Evolutionary conservation across 129 eudicot genomes (phyloP).

Genomic region (Gnaphalium uliginosum): DNA sequence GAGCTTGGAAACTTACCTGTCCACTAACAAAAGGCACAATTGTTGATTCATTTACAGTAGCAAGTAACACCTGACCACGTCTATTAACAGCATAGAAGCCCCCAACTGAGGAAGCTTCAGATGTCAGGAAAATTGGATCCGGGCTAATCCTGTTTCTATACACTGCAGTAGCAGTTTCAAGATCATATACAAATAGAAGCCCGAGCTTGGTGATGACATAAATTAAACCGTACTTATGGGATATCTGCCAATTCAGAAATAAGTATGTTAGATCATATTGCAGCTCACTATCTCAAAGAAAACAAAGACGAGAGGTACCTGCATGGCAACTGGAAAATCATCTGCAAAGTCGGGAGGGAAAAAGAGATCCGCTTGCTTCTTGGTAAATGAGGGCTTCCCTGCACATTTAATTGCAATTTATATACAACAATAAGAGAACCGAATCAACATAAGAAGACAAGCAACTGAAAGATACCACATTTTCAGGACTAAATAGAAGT

Average conservation of each 20-base stretch:
- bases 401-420: constrained; percentile 26
- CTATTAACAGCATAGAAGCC: constrained; percentile 98
- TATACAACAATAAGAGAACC: constrained; percentile 4
- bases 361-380: constrained; percentile 98
- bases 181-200: constrained; percentile 91
- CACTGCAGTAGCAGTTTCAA: constrained; percentile 96
- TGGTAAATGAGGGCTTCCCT: constrained; percentile 89
- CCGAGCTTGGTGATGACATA: constrained; percentile 99
- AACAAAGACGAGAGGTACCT: constrained; percentile 46
- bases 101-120: constrained; percentile 95
- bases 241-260: constrained; percentile 57
- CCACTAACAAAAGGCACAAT: constrained; percentile 97
- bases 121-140: constrained; percentile 91
- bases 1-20: constrained; percentile 58
- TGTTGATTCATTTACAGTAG: constrained; percentile 94
- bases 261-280: constrained; percentile 7
- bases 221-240: constrained; percentile 85
- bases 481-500: background rate
- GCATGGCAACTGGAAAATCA: constrained; percentile 99
- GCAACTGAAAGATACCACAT: background rate
- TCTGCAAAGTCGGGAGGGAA: constrained; percentile 98
- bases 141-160: constrained; percentile 98
- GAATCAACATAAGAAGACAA: background rate
- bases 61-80: constrained; percentile 96
- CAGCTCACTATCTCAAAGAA: constrained; percentile 13